A percentile compares a stretch with the other conserved stretches of the same genome.
phyloP scores from a whole-genome alignment of 2,329 filamentous ascomycete genomes.

The Sporothrix schenckii region DNA sequence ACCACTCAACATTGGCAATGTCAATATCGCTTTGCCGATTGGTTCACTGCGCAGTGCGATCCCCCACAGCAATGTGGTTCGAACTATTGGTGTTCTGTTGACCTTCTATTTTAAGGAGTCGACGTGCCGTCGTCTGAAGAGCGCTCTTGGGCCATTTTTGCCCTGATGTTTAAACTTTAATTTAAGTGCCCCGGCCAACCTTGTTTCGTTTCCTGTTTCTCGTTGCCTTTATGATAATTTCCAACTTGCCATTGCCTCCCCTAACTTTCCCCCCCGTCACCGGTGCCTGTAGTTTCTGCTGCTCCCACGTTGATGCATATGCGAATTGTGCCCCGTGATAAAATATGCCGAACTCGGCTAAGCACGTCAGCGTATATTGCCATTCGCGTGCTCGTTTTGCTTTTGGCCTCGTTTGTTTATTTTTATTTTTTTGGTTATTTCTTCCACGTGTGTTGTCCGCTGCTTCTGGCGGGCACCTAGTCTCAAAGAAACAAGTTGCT shows the following conservation, averaged over 20 bases:
- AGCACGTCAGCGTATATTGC: conserved; percentile 2
- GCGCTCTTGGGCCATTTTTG: not conserved
- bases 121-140: not conserved
- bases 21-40: conserved; percentile 23
- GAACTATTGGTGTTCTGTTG: not conserved
- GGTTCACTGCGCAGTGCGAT: not conserved
- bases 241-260: not conserved
- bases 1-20: not conserved
- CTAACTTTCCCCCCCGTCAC: too few relatives aligned
- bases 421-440: not conserved
- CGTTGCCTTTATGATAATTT: not conserved
- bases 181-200: not conserved
- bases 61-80: not conserved
- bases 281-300: not conserved
- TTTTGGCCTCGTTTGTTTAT: not conserved
- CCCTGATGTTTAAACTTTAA: not conserved
- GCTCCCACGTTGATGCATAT: not conserved
- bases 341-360: conserved; percentile 25
- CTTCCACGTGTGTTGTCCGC: not conserved
- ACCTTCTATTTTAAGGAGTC: conserved; percentile 2
- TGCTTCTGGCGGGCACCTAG: too few relatives aligned
- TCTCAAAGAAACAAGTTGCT: too few relatives aligned
- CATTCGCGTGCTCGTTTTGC: not conserved
- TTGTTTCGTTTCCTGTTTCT: conserved; percentile 11
- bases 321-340: not conserved